Conservation (phyloP, 805 yeast species). For the Candida nonsorbophila region DNA sequence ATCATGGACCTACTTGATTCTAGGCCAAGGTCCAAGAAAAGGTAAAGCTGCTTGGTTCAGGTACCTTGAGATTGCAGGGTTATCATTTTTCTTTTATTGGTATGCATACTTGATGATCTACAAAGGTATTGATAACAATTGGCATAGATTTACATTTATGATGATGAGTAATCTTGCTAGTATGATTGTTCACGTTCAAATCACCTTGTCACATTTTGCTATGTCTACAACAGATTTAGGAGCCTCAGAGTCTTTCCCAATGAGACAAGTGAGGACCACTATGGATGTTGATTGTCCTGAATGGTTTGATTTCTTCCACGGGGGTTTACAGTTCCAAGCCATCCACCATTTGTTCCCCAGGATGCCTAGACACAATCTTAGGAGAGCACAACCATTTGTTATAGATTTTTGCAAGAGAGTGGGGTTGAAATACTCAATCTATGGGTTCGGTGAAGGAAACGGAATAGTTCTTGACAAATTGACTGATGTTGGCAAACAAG, state of each 20-base stretch:
- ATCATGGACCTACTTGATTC: slow-evolving; percentile 70
- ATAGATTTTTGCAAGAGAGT: slow-evolving; percentile 69
- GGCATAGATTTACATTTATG: slow-evolving; percentile 54
- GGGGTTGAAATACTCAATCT: slow-evolving; percentile 75
- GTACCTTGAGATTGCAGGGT: slow-evolving; percentile 69
- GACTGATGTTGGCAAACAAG: slow-evolving; percentile 76
- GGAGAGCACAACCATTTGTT: slow-evolving; percentile 68
- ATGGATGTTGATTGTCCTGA: slow-evolving; percentile 95
- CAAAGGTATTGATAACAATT: slow-evolving; percentile 45
- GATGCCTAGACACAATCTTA: slow-evolving; percentile 80
- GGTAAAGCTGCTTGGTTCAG: slow-evolving; percentile 88
- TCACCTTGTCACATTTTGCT: slow-evolving; percentile 85
- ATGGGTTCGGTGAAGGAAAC: slow-evolving; percentile 80
- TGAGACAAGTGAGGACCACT: slow-evolving; percentile 81
- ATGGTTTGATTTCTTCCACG: slow-evolving; percentile 88
- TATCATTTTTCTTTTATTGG: slow-evolving; percentile 72
- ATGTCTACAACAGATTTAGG: slow-evolving; percentile 91
- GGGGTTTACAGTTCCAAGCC: slow-evolving; percentile 89
- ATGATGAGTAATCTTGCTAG: slow-evolving; percentile 75
- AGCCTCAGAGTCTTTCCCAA: slow-evolving; percentile 68
- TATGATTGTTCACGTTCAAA: slow-evolving; percentile 92
- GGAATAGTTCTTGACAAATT: slow-evolving; percentile 61
- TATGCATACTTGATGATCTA: slow-evolving; percentile 62
- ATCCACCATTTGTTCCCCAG: slow-evolving; percentile 88
- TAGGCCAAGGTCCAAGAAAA: slow-evolving; percentile 72